phyloP scores from a whole-genome alignment of 257 asterid species.

The Oldenlandia corymbosa region DNA sequence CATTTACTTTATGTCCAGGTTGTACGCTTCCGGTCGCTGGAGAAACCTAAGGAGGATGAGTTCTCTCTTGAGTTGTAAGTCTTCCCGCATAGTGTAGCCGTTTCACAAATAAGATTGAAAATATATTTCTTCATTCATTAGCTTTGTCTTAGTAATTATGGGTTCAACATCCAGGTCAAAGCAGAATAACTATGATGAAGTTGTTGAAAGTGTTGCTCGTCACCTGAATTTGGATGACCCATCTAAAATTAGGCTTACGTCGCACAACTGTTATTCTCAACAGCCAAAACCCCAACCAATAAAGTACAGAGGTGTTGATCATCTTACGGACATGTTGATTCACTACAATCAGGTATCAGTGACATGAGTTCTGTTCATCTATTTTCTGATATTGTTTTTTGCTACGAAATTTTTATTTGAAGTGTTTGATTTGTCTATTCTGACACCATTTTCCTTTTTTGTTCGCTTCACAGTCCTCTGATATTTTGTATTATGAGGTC shows the following conservation, averaged over 20 bases:
- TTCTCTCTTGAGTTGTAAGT: slow-evolving; percentile 77
- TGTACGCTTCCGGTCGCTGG: slow-evolving; percentile 72
- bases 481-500: slow-evolving; percentile 87
- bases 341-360: slow-evolving; percentile 76
- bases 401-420: not conserved
- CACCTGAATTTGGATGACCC: slow-evolving; percentile 73
- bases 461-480: slow-evolving; percentile 52
- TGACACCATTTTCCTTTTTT: slow-evolving; percentile 5
- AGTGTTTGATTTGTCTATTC: slow-evolving; percentile 2
- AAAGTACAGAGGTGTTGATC: slow-evolving; percentile 64
- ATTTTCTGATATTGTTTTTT: slow-evolving; percentile 3
- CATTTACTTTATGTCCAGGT: slow-evolving; percentile 38
- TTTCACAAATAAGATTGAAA: slow-evolving; percentile 8
- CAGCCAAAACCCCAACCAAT: slow-evolving; percentile 87
- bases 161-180: slow-evolving; percentile 55
- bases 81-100: slow-evolving; percentile 7
- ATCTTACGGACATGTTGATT: slow-evolving; percentile 75
- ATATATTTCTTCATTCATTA: slow-evolving; percentile 4
- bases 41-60: slow-evolving; percentile 85
- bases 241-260: slow-evolving; percentile 70
- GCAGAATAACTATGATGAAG: slow-evolving; percentile 71
- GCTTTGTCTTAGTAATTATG: slow-evolving; percentile 4
- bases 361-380: slow-evolving; percentile 6
- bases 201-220: slow-evolving; percentile 69
- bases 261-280: slow-evolving; percentile 90